These are phyloP conservation scores for Phyllosticta citriasiana DNA, from an alignment of 2,329 filamentous ascomycete genomes.

Conservation along the genomic window DNA sequence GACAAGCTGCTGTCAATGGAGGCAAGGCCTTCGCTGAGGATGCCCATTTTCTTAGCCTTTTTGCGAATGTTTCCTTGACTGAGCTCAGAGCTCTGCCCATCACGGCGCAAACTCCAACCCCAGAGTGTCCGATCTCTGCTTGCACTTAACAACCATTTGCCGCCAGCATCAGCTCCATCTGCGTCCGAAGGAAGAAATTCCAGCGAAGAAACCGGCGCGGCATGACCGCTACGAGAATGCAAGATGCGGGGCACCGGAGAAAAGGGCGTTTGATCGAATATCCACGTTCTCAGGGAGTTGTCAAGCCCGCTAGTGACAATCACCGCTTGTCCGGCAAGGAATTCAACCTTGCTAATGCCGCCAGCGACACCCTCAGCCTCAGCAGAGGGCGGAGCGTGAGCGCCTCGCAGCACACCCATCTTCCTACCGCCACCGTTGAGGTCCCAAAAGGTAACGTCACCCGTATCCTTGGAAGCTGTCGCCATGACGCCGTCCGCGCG, in stretches of 20 bases:
- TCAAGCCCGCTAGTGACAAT: constrained; percentile 84
- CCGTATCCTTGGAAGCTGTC: constrained; percentile 66
- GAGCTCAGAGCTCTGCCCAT: constrained; percentile 86
- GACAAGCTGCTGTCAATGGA: constrained; percentile 52
- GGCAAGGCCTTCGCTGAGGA: constrained; percentile 49
- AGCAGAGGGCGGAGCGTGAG: constrained; percentile 67
- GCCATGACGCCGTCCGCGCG: constrained; percentile 83
- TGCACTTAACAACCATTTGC: constrained; percentile 90
- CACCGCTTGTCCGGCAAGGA: constrained; percentile 79
- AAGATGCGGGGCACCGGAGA: constrained; percentile 76
- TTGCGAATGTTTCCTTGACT: constrained; percentile 84
- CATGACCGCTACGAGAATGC: constrained; percentile 80
- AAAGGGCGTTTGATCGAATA: constrained; percentile 87
- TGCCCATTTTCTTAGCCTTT: constrained; percentile 80
- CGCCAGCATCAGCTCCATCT: constrained; percentile 76
- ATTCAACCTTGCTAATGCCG: constrained; percentile 80
- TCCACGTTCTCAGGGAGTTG: constrained; percentile 92
- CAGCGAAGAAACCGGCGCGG: constrained; percentile 71
- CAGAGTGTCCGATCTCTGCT: constrained; percentile 85
- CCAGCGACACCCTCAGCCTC: constrained; percentile 48
- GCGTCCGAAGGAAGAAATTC: constrained; percentile 81
- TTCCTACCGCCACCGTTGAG: constrained; percentile 80
- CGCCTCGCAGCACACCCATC: constrained; percentile 75
- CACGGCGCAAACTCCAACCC: constrained; percentile 90
- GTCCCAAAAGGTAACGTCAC: constrained; percentile 94